Conservation (phyloP, 345 rosid species). For the Angophora floribunda region DNA sequence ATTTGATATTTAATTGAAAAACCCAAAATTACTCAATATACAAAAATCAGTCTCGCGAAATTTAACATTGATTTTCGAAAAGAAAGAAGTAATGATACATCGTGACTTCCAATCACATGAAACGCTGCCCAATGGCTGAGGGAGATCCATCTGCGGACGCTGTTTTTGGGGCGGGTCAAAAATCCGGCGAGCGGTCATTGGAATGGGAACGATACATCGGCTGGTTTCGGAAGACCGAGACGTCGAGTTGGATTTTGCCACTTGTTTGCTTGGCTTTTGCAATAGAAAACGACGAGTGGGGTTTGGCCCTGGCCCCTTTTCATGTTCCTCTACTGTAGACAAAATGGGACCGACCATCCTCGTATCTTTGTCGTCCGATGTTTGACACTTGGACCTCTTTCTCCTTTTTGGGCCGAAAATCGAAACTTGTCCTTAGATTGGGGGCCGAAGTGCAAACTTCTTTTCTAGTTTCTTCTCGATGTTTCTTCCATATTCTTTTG, state of each 20-base stretch:
- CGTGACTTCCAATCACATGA: background rate
- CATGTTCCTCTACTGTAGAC: background rate
- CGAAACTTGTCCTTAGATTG: background rate
- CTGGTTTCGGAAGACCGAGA: background rate
- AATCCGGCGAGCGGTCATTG: background rate
- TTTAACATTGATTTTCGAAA: background rate
- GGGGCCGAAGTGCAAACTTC: background rate
- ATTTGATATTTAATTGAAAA: background rate
- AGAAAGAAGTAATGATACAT: no score
- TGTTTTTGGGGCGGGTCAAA: background rate
- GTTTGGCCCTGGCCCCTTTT: no score
- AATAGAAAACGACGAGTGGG: background rate
- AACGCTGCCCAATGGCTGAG: background rate
- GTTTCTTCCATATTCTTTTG: background rate
- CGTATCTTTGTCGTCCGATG: background rate
- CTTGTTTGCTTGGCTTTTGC: background rate
- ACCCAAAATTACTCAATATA: background rate
- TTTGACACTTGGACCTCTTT: background rate
- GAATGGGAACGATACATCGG: background rate
- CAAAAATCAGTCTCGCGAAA: background rate
- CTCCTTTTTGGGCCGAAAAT: background rate
- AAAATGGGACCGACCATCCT: background rate
- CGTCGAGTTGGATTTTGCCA: background rate
- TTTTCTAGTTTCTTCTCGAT: background rate
- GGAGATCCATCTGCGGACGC: background rate